phyloP scores from a whole-genome alignment of 2,329 filamentous ascomycete species.

The Blumeriella jaapii region DNA sequence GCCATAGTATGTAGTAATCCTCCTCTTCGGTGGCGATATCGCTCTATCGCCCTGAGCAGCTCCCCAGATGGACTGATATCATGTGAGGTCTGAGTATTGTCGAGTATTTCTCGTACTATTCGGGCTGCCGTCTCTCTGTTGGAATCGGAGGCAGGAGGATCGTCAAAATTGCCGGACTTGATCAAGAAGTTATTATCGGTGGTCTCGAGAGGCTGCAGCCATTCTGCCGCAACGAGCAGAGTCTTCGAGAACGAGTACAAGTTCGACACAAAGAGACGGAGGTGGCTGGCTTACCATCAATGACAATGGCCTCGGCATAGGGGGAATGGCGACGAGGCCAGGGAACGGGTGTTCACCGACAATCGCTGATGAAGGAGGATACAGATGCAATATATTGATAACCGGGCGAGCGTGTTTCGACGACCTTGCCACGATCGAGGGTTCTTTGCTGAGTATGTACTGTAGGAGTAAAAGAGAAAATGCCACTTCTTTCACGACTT shows the following conservation, averaged over 20 bases:
- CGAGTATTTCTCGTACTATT: slow-evolving; percentile 31
- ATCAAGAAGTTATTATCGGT: slow-evolving; percentile 5
- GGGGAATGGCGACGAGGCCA: slow-evolving; percentile 5
- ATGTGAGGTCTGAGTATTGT: slow-evolving; percentile 25
- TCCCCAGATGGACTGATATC: slow-evolving; percentile 34
- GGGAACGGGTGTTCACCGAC: too few species aligned
- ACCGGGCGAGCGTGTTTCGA: not conserved
- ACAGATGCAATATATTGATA: too few species aligned
- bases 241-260: not conserved
- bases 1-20: slow-evolving; percentile 18
- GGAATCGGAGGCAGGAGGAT: slow-evolving; percentile 20
- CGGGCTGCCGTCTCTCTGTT: slow-evolving; percentile 22
- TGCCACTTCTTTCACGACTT: slow-evolving; percentile 5
- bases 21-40: slow-evolving; percentile 28
- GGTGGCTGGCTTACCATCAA: slow-evolving; percentile 19
- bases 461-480: not conserved
- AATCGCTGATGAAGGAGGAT: too few species aligned
- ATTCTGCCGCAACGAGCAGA: not conserved
- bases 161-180: slow-evolving; percentile 24
- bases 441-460: too few species aligned
- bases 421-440: too few species aligned
- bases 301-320: slow-evolving; percentile 18
- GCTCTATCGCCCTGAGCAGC: slow-evolving; percentile 33
- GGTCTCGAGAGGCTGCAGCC: slow-evolving; percentile 1
- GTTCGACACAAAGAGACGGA: not conserved